Evolutionary conservation across 345 rosid genomes (phyloP).

Genomic region (Aquilaria malaccensis): DNA sequence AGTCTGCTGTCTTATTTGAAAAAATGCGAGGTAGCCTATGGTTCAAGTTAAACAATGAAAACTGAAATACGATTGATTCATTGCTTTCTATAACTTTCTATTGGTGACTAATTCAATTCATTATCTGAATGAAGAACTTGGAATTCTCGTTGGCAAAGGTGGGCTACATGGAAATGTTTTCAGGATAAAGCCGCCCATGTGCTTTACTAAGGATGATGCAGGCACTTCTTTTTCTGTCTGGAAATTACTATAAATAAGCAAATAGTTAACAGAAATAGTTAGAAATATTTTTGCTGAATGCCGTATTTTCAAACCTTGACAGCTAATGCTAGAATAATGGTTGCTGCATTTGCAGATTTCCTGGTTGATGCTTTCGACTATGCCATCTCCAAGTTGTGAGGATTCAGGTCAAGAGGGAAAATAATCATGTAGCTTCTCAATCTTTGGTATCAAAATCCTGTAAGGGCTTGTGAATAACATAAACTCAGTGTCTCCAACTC

Average conservation of each 20-base stretch:
- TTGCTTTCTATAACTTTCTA: not conserved
- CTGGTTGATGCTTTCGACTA: conserved; percentile 79
- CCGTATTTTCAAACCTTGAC: not conserved
- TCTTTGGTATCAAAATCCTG: not conserved
- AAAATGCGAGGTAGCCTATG: conserved; percentile 58
- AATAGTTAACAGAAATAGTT: too few species aligned
- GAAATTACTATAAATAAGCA: too few species aligned
- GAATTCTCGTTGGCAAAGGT: conserved; percentile 82
- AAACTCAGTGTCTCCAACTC: too few species aligned
- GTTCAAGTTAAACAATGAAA: conserved; percentile 2
- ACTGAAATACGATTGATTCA: not conserved
- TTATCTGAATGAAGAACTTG: conserved; percentile 46
- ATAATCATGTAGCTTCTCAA: conserved; percentile 3
- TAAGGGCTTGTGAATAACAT: not conserved
- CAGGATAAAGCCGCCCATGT: conserved; percentile 93
- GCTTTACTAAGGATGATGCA: conserved; percentile 87
- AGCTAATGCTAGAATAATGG: not conserved
- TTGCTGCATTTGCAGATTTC: conserved; percentile 39
- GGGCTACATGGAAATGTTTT: conserved; percentile 87
- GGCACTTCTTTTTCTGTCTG: conserved; percentile 31
- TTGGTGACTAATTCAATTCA: conserved; percentile 7
- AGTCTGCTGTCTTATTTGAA: conserved; percentile 70
- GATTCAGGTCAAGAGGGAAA: not conserved
- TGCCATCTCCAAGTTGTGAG: conserved; percentile 56
- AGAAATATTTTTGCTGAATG: too few species aligned